Evolutionary conservation across 495 filamentous ascomycete species (phyloP).

Genomic region (Penicillium turbatum): DNA sequence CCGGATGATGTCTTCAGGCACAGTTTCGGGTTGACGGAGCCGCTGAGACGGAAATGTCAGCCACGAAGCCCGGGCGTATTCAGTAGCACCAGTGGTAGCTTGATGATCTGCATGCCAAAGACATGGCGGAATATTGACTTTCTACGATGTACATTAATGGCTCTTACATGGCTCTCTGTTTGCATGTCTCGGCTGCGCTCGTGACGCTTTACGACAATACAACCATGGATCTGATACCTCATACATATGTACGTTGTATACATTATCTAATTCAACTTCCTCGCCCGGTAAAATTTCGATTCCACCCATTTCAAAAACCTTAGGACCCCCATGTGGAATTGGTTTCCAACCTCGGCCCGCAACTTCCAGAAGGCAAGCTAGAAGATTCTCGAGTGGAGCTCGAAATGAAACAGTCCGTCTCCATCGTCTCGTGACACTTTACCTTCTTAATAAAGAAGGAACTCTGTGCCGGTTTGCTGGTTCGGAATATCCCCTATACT

Average conservation of each 20-base stretch:
- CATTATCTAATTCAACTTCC: background rate
- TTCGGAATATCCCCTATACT: background rate
- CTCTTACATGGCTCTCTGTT: constrained; percentile 1
- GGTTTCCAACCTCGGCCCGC: constrained; percentile 15
- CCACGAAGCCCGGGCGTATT: constrained; percentile 6
- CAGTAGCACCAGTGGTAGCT: background rate
- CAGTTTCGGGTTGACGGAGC: constrained; percentile 3
- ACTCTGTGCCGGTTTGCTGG: background rate
- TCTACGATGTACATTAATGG: too few species aligned
- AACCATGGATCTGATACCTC: background rate
- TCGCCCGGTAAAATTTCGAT: constrained; percentile 4
- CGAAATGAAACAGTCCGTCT: constrained; percentile 16
- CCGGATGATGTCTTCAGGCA: background rate
- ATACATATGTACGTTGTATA: background rate
- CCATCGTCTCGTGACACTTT: constrained; percentile 11
- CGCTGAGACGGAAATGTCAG: constrained; percentile 11
- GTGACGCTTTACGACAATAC: background rate
- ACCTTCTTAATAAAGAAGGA: background rate
- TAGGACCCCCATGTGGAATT: constrained; percentile 1
- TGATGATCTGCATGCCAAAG: constrained; percentile 2
- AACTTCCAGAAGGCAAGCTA: constrained; percentile 16
- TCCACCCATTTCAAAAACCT: background rate
- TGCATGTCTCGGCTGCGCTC: constrained; percentile 12
- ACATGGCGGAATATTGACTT: background rate
- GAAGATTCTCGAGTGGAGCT: constrained; percentile 18